Evolutionary conservation across 2,329 filamentous ascomycete genomes (phyloP).

Genomic region (Xylaria sp.): DNA sequence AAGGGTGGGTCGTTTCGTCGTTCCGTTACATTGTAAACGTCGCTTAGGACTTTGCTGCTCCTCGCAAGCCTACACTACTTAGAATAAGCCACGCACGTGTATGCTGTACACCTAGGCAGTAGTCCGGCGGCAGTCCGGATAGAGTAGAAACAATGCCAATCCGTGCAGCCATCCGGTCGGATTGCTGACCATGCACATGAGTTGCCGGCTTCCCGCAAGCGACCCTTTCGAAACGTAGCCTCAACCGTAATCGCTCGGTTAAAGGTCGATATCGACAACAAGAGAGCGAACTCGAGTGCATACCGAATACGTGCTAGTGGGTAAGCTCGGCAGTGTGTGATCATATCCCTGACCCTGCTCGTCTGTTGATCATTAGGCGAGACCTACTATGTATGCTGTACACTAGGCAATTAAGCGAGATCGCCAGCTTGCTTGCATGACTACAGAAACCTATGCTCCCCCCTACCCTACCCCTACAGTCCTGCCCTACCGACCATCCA

Average conservation of each 20-base stretch:
- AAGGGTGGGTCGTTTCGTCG: background rate
- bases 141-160: background rate
- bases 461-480: background rate
- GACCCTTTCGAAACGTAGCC: background rate
- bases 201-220: constrained; percentile 7
- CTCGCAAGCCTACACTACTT: background rate
- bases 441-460: constrained; percentile 11
- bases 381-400: too few relatives aligned
- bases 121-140: background rate
- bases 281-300: background rate
- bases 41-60: background rate
- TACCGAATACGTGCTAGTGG: constrained; percentile 23
- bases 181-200: constrained; percentile 13
- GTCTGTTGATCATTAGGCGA: constrained; percentile 3
- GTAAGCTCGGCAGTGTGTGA: constrained; percentile 28
- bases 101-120: background rate
- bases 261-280: constrained; percentile 1
- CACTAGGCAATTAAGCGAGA: constrained; percentile 28
- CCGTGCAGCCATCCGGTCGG: background rate
- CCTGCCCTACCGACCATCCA: background rate
- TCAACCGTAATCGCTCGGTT: constrained; percentile 27
- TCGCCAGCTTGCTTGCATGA: constrained; percentile 29
- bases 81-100: background rate
- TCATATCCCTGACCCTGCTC: constrained; percentile 15
- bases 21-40: background rate